Conservation (phyloP, 345 rosid species). For the Syzygium aqueum region DNA sequence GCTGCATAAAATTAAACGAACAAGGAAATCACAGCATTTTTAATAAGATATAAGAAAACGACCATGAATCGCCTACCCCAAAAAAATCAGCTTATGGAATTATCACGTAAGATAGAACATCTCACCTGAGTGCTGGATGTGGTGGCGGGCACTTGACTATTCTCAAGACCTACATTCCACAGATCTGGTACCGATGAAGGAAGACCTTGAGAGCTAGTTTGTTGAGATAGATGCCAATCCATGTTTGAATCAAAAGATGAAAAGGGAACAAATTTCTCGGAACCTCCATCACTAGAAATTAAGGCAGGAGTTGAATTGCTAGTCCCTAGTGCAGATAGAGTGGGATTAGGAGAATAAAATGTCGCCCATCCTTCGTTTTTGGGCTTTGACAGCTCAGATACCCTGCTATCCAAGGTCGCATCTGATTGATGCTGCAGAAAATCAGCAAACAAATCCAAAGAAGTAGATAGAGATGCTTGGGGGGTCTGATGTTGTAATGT, state of each 20-base stretch:
- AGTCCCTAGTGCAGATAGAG: constrained; percentile 18
- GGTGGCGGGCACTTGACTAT: constrained; percentile 18
- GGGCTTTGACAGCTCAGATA: constrained; percentile 23
- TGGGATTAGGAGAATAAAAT: constrained; percentile 53
- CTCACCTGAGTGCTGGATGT: constrained; percentile 40
- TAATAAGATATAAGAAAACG: background rate
- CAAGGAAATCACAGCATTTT: background rate
- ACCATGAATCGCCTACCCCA: background rate
- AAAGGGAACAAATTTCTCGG: constrained; percentile 28
- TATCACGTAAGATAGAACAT: background rate
- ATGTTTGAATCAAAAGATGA: constrained; percentile 25
- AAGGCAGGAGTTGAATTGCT: constrained; percentile 16
- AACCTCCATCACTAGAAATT: constrained; percentile 16
- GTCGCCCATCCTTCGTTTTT: constrained; percentile 91
- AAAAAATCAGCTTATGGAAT: background rate
- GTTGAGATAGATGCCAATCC: constrained; percentile 46
- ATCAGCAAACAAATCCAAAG: constrained; percentile 44
- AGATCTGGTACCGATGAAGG: constrained; percentile 31
- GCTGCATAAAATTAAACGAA: background rate
- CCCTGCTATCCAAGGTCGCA: constrained; percentile 10
- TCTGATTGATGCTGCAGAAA: constrained; percentile 32
- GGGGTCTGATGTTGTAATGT: constrained; percentile 31
- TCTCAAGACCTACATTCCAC: constrained; percentile 32
- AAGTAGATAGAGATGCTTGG: constrained; percentile 21
- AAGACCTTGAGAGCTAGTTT: constrained; percentile 22